phyloP scores from a whole-genome alignment of 768 basidiomycete species.

The Russula compacta region DNA sequence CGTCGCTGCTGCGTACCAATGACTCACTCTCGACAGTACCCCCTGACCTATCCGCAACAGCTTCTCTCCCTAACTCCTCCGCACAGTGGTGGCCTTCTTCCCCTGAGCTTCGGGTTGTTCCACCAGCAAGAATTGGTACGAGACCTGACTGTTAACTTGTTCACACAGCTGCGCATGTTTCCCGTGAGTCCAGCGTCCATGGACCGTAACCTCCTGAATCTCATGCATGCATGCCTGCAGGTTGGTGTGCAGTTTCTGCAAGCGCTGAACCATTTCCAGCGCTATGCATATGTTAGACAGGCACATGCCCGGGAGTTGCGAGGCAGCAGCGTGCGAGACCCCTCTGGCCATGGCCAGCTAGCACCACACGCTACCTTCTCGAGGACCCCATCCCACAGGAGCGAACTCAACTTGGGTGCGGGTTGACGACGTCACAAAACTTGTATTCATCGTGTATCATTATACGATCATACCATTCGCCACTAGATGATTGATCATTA shows the following conservation, averaged over 20 bases:
- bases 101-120: slow-evolving; percentile 84
- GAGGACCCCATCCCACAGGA: slow-evolving; percentile 7
- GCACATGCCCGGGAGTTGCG: slow-evolving; percentile 50
- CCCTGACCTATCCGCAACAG: slow-evolving; percentile 32
- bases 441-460: neutral
- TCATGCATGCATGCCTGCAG: slow-evolving; percentile 30
- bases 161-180: slow-evolving; percentile 68
- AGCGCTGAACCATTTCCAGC: slow-evolving; percentile 80
- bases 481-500: neutral
- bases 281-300: slow-evolving; percentile 79
- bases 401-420: slow-evolving; percentile 9
- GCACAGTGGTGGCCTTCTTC: slow-evolving; percentile 73
- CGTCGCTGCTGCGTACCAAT: slow-evolving; percentile 17
- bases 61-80: slow-evolving; percentile 70
- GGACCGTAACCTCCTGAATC: neutral
- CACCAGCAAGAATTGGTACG: slow-evolving; percentile 74
- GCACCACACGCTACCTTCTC: slow-evolving; percentile 14
- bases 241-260: slow-evolving; percentile 72
- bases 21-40: neutral
- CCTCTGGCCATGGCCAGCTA: neutral
- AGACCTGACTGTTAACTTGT: slow-evolving; percentile 72
- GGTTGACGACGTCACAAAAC: neutral
- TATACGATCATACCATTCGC: neutral
- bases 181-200: slow-evolving; percentile 42
- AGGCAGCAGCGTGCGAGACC: slow-evolving; percentile 2